Conservation (phyloP, 495 filamentous ascomycete genomes). For the Aspergillus olivimuriae region DNA sequence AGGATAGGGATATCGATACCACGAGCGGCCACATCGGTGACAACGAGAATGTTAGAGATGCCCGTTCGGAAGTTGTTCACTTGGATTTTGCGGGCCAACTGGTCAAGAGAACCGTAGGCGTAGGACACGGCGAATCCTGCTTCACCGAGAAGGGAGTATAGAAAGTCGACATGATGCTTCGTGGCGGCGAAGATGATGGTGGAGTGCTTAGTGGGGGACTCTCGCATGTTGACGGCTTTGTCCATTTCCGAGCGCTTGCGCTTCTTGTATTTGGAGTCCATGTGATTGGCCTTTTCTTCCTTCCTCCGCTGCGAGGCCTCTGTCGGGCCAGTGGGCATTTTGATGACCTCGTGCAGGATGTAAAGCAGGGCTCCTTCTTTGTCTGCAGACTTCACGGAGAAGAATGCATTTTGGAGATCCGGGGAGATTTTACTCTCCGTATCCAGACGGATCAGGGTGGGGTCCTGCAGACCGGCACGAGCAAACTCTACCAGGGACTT, state of each 20-base stretch:
- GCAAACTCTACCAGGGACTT: conserved; percentile 94
- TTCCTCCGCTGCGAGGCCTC: conserved; percentile 38
- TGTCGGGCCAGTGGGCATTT: conserved; percentile 77
- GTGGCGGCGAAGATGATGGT: conserved; percentile 93
- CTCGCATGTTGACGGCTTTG: conserved; percentile 23
- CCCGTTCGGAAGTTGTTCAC: conserved; percentile 82
- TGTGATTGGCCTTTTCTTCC: conserved; percentile 38
- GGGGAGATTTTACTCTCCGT: conserved; percentile 93
- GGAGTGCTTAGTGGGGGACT: conserved; percentile 56
- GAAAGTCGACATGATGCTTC: conserved; percentile 97
- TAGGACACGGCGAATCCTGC: conserved; percentile 86
- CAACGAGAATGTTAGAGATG: conserved; percentile 83
- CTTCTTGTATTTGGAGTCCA: conserved; percentile 53
- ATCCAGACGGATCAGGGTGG: conserved; percentile 79
- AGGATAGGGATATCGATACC: conserved; percentile 97
- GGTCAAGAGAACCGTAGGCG: conserved; percentile 88
- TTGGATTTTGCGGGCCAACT: conserved; percentile 84
- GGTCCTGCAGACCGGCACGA: conserved; percentile 84
- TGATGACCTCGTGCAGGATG: conserved; percentile 83
- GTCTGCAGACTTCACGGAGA: conserved; percentile 82
- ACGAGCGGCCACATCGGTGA: conserved; percentile 93
- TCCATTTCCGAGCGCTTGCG: conserved; percentile 53
- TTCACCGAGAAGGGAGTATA: conserved; percentile 62
- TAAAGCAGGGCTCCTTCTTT: conserved; percentile 90
- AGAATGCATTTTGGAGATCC: conserved; percentile 88